These are phyloP conservation scores for Wickerhamomyces bisporus DNA, from an alignment of 805 yeast species.

Conservation along the genomic window DNA sequence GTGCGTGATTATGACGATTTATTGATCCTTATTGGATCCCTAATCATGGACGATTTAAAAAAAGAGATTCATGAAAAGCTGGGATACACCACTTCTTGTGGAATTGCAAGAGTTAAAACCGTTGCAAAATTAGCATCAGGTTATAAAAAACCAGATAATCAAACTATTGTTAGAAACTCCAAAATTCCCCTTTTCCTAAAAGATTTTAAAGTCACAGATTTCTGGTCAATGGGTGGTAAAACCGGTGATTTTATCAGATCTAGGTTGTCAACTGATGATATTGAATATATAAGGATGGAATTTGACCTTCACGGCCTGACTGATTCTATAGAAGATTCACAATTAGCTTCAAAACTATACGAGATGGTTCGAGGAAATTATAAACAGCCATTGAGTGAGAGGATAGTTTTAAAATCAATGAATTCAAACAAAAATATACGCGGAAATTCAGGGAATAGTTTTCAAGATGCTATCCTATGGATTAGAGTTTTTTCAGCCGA, in stretches of 20 bases:
- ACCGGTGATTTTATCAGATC: constrained; percentile 56
- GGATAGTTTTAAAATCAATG: constrained; percentile 77
- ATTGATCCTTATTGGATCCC: constrained; percentile 60
- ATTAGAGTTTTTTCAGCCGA: constrained; percentile 80
- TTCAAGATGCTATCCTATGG: constrained; percentile 64
- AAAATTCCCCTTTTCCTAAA: constrained; percentile 49
- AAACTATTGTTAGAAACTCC: constrained; percentile 60
- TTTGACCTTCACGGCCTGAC: constrained; percentile 37
- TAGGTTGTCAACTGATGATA: constrained; percentile 46
- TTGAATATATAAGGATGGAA: constrained; percentile 46
- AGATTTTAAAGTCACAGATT: constrained; percentile 61
- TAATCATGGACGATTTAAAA: constrained; percentile 50
- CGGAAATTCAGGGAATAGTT: constrained; percentile 43
- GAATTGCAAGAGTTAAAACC: constrained; percentile 70
- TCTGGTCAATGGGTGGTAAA: constrained; percentile 92
- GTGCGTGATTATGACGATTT: constrained; percentile 77
- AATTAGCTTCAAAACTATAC: constrained; percentile 50
- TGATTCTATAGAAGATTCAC: constrained; percentile 37
- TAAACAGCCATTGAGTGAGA: constrained; percentile 46
- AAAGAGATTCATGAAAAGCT: constrained; percentile 44
- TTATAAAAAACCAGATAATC: constrained; percentile 77
- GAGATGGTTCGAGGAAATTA: constrained; percentile 61
- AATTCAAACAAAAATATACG: constrained; percentile 79
- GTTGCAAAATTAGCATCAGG: constrained; percentile 87
- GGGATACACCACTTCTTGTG: constrained; percentile 87